Evolutionary conservation across 306 rosid species (phyloP).

Genomic region (Erythrophleum fordii): DNA sequence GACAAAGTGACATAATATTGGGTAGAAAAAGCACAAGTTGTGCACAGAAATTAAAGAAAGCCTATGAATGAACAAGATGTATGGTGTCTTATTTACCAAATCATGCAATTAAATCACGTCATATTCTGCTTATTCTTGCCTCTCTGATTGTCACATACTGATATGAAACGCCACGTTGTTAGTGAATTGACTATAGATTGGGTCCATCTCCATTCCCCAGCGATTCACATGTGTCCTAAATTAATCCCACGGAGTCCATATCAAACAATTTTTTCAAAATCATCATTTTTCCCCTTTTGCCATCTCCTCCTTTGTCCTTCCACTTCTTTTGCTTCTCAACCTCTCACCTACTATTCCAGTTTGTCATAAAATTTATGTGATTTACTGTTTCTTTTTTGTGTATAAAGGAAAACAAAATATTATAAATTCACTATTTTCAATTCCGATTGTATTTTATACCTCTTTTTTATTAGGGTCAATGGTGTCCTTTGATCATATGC

Average conservation of each 20-base stretch:
- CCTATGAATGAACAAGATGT: background rate
- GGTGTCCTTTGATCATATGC: no score
- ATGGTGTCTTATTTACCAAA: slow-evolving; percentile 34
- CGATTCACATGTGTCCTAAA: slow-evolving; percentile 41
- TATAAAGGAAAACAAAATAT: no score
- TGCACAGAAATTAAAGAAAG: slow-evolving; percentile 25
- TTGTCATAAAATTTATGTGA: background rate
- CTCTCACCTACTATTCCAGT: background rate
- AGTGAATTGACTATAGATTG: slow-evolving; percentile 26
- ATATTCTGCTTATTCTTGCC: slow-evolving; percentile 33
- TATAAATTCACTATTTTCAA: no score
- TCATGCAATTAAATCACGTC: slow-evolving; percentile 34
- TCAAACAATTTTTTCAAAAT: slow-evolving; percentile 37
- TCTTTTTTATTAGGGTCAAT: no score
- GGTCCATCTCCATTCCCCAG: slow-evolving; percentile 37
- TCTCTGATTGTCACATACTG: slow-evolving; percentile 32
- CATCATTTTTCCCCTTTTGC: slow-evolving; percentile 44
- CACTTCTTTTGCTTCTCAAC: slow-evolving; percentile 21
- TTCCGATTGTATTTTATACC: no score
- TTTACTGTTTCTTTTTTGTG: background rate
- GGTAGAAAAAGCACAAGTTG: slow-evolving; percentile 24
- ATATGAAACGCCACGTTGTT: slow-evolving; percentile 34
- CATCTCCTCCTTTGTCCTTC: slow-evolving; percentile 16
- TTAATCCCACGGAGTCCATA: background rate
- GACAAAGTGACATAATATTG: background rate